Base-by-base conservation (phyloP, 805 yeast species). In the Priceomyces carsonii region DNA sequence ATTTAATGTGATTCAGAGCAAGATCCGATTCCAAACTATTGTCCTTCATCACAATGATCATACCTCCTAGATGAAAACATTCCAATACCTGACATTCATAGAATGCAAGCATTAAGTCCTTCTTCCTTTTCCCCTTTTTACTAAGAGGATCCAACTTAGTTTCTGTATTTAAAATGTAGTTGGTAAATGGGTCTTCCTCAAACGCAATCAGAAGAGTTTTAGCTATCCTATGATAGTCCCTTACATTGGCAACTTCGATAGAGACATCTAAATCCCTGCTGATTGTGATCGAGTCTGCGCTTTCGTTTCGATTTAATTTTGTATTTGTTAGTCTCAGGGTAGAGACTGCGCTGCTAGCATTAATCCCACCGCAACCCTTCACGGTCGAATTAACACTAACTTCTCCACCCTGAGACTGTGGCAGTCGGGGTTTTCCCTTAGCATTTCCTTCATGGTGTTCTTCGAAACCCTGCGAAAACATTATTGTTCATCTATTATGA, bases 161-260 rank as follows among this genome's bases (percentile, higher is more conserved):
- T 30, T 58, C 67, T 7, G 71, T 64, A 35, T 71, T 75, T 40
- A 72, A 63, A 24, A 65, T 60, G 43, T 75, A 77, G 42, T 67
- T 65, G 39, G 74, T 69, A 45, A 76, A 76, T 19, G 76, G 69
- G 52, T 78, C 83, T 33, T 73, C 71, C 44, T 68, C 71, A 49
- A 78, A 78, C 4, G 80, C 75, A 35, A 73, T 57, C 35, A 68
- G 66, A 35, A 78, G 60, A 6, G 81, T 75, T 38, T 64, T 64
- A 16, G 82, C 81, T 18, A 79, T 79, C 39, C 77, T 66, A 40
- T 69, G 72, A 46, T 75, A 78, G 44, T 77, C 81, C 33, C 75
- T 71, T 8, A 48, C 47, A 6, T 36, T 33, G 6, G 47, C 54
- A 20, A 36, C 36, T 27, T 50, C 55, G 21, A 51, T 51, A 10